Evolutionary conservation across 257 asterid genomes (phyloP).

Genomic region (Catharanthus roseus): DNA sequence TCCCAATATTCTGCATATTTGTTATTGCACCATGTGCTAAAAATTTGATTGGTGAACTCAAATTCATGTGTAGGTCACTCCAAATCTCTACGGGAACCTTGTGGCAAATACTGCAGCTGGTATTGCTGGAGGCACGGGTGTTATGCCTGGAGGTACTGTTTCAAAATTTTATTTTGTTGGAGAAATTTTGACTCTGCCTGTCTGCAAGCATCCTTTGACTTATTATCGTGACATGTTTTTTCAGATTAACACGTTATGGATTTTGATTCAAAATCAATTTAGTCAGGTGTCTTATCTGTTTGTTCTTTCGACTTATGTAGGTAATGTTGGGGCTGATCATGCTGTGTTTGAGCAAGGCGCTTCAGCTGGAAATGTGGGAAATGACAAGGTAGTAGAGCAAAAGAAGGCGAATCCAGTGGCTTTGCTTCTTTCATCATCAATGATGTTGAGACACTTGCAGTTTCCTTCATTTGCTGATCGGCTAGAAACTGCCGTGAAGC

Average conservation of each 20-base stretch:
- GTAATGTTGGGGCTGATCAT: constrained; percentile 91
- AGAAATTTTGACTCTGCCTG: too few relatives aligned
- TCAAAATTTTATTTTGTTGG: neutral
- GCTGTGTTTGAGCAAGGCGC: constrained; percentile 98
- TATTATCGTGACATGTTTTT: neutral
- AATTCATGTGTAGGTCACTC: constrained; percentile 66
- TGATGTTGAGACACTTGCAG: constrained; percentile 97
- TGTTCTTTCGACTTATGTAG: constrained; percentile 31
- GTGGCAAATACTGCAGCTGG: constrained; percentile 95
- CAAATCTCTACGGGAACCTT: constrained; percentile 91
- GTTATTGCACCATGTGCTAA: neutral
- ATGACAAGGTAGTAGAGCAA: constrained; percentile 49
- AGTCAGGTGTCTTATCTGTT: neutral
- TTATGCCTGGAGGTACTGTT: constrained; percentile 87
- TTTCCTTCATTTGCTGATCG: constrained; percentile 96
- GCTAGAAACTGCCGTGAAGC: constrained; percentile 78
- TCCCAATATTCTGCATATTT: neutral
- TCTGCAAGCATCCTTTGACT: neutral
- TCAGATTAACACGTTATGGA: neutral
- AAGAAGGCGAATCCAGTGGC: constrained; percentile 93
- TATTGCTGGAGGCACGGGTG: constrained; percentile 98
- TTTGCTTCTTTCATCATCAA: constrained; percentile 82
- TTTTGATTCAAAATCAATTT: neutral
- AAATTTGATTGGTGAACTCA: constrained; percentile 3
- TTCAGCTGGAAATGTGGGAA: constrained; percentile 96